Evolutionary conservation across 2,329 filamentous ascomycete genomes (phyloP).

Genomic region (Pyrenophora graminea): DNA sequence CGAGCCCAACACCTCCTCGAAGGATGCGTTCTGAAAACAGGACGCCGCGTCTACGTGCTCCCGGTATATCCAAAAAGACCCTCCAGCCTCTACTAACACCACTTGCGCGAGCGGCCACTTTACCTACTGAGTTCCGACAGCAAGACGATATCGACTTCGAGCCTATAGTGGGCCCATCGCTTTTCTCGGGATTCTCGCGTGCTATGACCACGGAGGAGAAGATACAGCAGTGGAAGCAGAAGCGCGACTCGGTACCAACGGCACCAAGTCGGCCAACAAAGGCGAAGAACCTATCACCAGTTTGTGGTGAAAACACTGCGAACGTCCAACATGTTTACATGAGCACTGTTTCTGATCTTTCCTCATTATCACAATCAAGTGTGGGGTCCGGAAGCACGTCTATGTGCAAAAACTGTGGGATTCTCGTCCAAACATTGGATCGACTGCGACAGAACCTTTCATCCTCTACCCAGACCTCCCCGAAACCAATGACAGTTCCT

Average conservation of each 20-base stretch:
- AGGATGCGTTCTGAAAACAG: slow-evolving; percentile 5
- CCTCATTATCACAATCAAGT: neutral
- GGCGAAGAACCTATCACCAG: slow-evolving; percentile 1
- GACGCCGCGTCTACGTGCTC: slow-evolving; percentile 27
- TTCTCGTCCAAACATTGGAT: slow-evolving; percentile 29
- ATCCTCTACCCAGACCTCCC: neutral
- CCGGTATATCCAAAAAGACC: slow-evolving; percentile 27
- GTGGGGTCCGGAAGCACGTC: neutral
- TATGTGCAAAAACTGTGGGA: slow-evolving; percentile 29
- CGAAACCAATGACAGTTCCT: neutral
- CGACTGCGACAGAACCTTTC: slow-evolving; percentile 27
- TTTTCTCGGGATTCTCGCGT: slow-evolving; percentile 27
- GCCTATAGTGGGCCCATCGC: slow-evolving; percentile 23
- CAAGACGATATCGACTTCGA: slow-evolving; percentile 23
- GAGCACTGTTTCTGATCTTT: neutral
- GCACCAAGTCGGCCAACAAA: neutral
- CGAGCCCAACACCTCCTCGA: neutral
- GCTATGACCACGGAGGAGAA: slow-evolving; percentile 34
- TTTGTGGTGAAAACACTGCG: slow-evolving; percentile 24
- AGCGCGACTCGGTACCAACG: neutral
- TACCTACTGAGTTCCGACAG: slow-evolving; percentile 16
- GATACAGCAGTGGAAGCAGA: slow-evolving; percentile 22
- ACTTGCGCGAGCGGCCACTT: slow-evolving; percentile 27
- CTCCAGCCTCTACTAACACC: slow-evolving; percentile 19
- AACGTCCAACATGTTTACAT: slow-evolving; percentile 25